These are phyloP conservation scores for Lachnellula subtilissima DNA, from an alignment of 2,329 filamentous ascomycete genomes.

Conservation along the genomic window DNA sequence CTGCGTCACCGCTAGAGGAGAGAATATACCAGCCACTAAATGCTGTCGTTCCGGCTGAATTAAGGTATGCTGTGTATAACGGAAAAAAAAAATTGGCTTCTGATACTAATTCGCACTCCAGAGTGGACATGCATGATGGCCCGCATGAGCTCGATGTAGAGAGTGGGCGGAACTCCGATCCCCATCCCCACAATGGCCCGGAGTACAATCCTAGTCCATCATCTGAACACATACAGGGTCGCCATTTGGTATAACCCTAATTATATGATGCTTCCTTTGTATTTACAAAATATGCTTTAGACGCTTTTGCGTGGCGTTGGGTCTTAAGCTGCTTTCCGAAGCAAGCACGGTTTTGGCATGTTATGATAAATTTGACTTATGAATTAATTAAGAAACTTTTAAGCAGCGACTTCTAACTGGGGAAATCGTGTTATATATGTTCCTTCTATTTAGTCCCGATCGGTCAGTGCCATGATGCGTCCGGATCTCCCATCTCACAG, in stretches of 20 bases:
- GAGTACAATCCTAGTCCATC: background rate
- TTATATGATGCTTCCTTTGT: too few relatives aligned
- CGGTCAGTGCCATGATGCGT: too few relatives aligned
- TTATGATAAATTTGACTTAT: background rate
- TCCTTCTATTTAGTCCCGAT: too few relatives aligned
- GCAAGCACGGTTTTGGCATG: background rate
- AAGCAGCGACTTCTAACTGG: too few relatives aligned
- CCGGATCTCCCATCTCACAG: too few relatives aligned
- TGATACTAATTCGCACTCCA: slow-evolving; percentile 2
- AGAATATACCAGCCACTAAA: background rate
- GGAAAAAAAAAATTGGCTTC: background rate
- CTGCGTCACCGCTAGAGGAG: slow-evolving; percentile 3
- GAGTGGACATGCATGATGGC: background rate
- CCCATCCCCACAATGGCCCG: background rate
- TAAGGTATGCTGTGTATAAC: slow-evolving; percentile 3
- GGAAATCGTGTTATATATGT: too few relatives aligned
- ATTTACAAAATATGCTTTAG: background rate
- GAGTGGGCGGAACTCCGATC: background rate
- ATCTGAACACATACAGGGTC: too few relatives aligned
- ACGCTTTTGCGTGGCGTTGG: background rate
- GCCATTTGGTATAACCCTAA: too few relatives aligned
- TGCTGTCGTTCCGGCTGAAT: slow-evolving; percentile 1
- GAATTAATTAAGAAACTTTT: too few relatives aligned
- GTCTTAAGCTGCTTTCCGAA: background rate
- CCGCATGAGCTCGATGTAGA: slow-evolving; percentile 10